Evolutionary conservation across 257 asterid species (phyloP).

Genomic region (Solanum bulbocastanum): DNA sequence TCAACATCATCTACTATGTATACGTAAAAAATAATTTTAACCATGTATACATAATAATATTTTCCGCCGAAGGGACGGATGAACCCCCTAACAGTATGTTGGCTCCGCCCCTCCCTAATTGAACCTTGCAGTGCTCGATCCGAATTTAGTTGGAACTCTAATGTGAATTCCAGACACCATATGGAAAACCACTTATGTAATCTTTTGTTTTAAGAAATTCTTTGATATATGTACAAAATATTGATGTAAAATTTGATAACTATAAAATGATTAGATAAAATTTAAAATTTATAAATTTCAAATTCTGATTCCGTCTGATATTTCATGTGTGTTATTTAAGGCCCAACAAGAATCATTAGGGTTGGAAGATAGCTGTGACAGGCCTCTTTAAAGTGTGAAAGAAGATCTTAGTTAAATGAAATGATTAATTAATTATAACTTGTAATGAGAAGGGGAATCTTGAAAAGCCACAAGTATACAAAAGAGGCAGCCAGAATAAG

Average conservation of each 20-base stretch:
- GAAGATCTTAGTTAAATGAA: neutral
- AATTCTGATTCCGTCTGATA: fast-evolving
- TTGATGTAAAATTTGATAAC: neutral
- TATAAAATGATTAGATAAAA: neutral
- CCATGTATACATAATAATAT: neutral
- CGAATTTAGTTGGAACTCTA: no score
- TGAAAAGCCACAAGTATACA: neutral
- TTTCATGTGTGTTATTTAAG: neutral
- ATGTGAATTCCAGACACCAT: neutral
- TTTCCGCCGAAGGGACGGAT: neutral
- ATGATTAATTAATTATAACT: neutral
- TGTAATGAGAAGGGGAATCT: neutral
- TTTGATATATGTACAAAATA: neutral
- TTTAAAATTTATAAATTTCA: neutral
- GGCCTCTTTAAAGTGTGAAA: neutral
- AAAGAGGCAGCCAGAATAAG: neutral
- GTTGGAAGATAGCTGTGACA: neutral
- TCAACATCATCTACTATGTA: neutral
- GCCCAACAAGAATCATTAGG: neutral
- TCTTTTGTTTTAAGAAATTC: neutral
- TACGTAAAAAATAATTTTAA: no score
- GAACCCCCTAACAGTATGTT: neutral
- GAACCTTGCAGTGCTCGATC: neutral
- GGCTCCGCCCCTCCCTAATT: neutral
- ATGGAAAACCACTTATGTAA: no score